Base-by-base conservation (phyloP, 768 basidiomycete species). In the Trametes elegans region DNA sequence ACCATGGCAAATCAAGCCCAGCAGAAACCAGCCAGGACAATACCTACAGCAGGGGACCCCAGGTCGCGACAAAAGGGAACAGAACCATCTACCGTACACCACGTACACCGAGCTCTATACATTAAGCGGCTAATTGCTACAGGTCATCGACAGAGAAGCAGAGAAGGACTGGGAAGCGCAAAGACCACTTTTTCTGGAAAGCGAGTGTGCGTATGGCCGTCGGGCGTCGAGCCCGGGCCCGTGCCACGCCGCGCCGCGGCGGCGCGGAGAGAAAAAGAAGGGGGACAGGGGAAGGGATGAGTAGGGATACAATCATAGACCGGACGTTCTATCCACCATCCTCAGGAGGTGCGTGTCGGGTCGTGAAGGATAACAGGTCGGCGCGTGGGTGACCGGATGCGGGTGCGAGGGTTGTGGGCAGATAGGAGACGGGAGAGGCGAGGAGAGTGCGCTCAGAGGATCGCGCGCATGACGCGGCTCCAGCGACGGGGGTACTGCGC, bases 391-490 rank as follows among this genome's bases (percentile, higher is more conserved):
- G 16, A 11, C 8, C 18, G 19, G n/a, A 10, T 35, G 29, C 31
- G 43, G 28, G 5, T n/a, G 10, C n/a, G 38, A 31, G 31, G 24
- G 27, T n/a, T 18, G 35, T 13, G 27, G 26, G 27, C 11, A 35
- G 36, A 21, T n/a, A 8, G 2, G 38, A 21, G 7, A 11, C 16
- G 27, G 26, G 5, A 27, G 16, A 6, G 35, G 35, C 4, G 38
- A 14, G 7, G 9, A 28, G 38, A 14, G 27, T 26, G 38, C 27
- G 19, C 14, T 49, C 24, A 49, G 38, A 40, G 10, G 38, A 49
- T 49, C 8, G 38, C 28, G 18, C n/a, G 26, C 49, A 49, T 49
- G 49, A 49, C 49, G 36, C 49, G 49, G 36, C 49, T 49, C 19
- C 32, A 31, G n/a, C 27, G n/a, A n/a, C 38, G 36, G 18, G 46